Evolutionary conservation across 2,329 filamentous ascomycete genomes (phyloP).

Genomic region (Hymenotorrendiella dingleyae): DNA sequence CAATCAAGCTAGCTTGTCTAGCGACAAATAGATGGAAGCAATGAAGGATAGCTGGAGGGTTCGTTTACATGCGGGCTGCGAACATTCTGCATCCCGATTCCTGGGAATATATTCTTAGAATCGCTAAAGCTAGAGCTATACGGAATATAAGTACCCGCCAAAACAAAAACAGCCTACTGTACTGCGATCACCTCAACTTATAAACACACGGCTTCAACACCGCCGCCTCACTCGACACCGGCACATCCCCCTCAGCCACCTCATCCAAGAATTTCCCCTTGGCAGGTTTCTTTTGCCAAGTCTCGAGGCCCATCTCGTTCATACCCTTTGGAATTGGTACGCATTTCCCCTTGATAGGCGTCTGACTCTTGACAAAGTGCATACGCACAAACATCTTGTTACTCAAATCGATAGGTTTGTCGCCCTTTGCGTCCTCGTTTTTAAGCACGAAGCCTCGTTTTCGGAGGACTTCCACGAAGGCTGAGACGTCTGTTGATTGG

Average conservation of each 20-base stretch:
- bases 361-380: conserved; percentile 82
- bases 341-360: conserved; percentile 71
- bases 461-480: conserved; percentile 77
- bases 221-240: conserved; percentile 55
- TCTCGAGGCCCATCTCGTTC: conserved; percentile 52
- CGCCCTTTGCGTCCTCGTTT: conserved; percentile 33
- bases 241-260: conserved; percentile 58
- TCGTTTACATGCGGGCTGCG: no score
- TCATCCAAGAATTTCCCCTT: conserved; percentile 67
- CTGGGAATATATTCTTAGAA: no score
- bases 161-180: no score
- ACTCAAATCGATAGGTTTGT: conserved; percentile 66
- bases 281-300: conserved; percentile 69
- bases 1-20: no score
- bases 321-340: conserved; percentile 38
- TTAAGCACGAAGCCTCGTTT: conserved; percentile 82
- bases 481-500: conserved; percentile 77
- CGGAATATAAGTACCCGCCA: no score
- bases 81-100: no score
- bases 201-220: conserved; percentile 94
- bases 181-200: conserved; percentile 70
- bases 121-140: no score
- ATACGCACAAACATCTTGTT: conserved; percentile 99
- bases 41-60: no score
- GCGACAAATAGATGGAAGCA: no score